A percentile compares a stretch with the other conserved stretches of the same genome.
These are phyloP conservation scores for Ilex aquifolium DNA, from an alignment of 257 asterid genomes.

Conservation along the genomic window DNA sequence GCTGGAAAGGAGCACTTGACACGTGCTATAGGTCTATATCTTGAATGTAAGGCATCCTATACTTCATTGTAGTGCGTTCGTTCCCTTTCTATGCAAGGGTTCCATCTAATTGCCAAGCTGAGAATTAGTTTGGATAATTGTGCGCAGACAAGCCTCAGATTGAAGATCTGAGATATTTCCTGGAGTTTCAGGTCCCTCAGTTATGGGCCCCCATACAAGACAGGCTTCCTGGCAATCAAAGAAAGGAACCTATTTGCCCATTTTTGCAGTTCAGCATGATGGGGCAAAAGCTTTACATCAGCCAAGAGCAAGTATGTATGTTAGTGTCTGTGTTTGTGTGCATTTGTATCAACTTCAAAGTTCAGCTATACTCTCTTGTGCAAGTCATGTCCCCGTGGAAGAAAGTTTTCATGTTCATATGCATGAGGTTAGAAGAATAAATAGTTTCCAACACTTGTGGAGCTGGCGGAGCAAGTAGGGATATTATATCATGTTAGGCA, in stretches of 20 bases:
- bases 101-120: no score
- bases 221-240: slow-evolving; percentile 60
- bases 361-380: no score
- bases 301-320: slow-evolving; percentile 70
- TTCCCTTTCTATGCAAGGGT: neutral
- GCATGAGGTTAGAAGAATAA: no score
- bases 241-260: slow-evolving; percentile 87
- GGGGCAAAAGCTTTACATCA: slow-evolving; percentile 81
- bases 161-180: slow-evolving; percentile 75
- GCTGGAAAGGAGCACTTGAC: slow-evolving; percentile 59
- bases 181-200: slow-evolving; percentile 79
- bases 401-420: no score
- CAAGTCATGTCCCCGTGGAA: no score
- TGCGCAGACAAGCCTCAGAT: slow-evolving; percentile 84
- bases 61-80: neutral
- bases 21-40: slow-evolving; percentile 68
- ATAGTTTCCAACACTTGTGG: no score
- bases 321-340: no score
- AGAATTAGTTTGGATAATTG: neutral
- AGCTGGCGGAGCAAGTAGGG: no score
- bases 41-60: slow-evolving; percentile 49
- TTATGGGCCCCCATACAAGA: slow-evolving; percentile 75
- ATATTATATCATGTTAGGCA: no score
- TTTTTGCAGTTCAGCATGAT: slow-evolving; percentile 82
- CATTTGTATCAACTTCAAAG: no score